Evolutionary conservation across 768 basidiomycete genomes (phyloP), one percentile per base, ranked within the genome.

Genomic region (Pleurotus eryngii): DNA sequence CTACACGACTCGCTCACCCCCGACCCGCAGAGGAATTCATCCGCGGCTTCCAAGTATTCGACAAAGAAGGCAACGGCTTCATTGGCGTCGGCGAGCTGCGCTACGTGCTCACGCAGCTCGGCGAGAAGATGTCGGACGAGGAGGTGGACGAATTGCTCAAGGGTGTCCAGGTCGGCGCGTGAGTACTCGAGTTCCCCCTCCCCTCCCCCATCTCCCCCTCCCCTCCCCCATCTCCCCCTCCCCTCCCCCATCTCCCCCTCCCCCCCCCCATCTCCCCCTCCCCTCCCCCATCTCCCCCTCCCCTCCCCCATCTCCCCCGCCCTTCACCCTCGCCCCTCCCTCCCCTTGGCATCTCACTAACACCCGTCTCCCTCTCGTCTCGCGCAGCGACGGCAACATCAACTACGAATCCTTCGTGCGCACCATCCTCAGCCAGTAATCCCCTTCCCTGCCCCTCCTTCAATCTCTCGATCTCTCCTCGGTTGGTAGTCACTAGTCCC

Each of bases 91-190:
- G 93, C 48, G 93, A 97, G 73, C 78, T 96, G 60, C 83, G 92
- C 71, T 95, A 96, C 69, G 92, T 95, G 24, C 80, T 96, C 26
- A 99, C 97, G 5, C 95, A 95, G 66, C 83, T 99, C 0, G 97
- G 97, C 11, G 97, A 99, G 81, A 98, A 98, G 80, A 95, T 99
- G 93, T 71, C 87, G 5, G 95, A 98, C 68, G 92, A 95, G 62
- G 97, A 98, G 76, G 97, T 98, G 17, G 96, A 98, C 68, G 97
- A 99, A 73, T 79, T 99, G 64, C 79, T 99, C 64, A 98, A 98
- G 74, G 95, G 95, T 24, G 92, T 95, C 35, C 92, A 95, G 73
- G 85, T 97, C 57, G 90, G 90, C 72, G 77, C 83, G 89, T 93
- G 67, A 77, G 86, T 85, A n/a, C n/a, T n/a, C n/a, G n/a, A n/a